These are phyloP conservation scores for Barnettozyma pratensis DNA, from an alignment of 805 yeast genomes.

Conservation along the genomic window DNA sequence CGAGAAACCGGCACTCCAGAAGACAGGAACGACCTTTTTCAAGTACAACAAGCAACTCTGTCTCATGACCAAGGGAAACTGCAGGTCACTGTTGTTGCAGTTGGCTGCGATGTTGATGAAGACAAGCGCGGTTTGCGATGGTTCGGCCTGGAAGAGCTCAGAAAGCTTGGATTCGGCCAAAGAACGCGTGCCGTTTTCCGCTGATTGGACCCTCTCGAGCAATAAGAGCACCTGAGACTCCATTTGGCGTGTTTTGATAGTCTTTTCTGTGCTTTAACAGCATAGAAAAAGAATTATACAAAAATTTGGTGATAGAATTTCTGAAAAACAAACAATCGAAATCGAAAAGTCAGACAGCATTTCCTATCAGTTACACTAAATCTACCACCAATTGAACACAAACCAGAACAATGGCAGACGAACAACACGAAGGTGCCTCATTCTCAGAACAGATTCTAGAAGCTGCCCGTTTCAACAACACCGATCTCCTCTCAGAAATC, in stretches of 20 bases:
- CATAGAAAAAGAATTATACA: background rate
- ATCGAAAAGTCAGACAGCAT: background rate
- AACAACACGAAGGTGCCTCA: constrained; percentile 60
- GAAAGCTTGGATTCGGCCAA: constrained; percentile 32
- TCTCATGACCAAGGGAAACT: constrained; percentile 1
- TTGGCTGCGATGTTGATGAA: constrained; percentile 40
- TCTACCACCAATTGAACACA: background rate
- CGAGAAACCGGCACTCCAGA: constrained; percentile 82
- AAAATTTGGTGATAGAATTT: too few relatives aligned
- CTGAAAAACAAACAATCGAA: background rate
- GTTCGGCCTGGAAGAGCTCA: constrained; percentile 38
- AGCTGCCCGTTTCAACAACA: constrained; percentile 82
- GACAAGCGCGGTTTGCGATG: constrained; percentile 39
- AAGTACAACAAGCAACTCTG: constrained; percentile 65
- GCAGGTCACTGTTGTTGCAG: background rate
- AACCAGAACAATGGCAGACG: constrained; percentile 4
- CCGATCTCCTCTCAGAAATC: constrained; percentile 61
- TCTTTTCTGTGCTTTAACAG: background rate
- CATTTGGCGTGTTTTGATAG: constrained; percentile 1
- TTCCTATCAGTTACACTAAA: background rate
- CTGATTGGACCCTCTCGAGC: constrained; percentile 29
- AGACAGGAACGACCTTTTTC: constrained; percentile 60
- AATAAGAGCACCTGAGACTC: constrained; percentile 12
- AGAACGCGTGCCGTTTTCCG: constrained; percentile 34
- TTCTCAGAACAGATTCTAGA: constrained; percentile 77